These are phyloP conservation scores for Aspergillus clavatus DNA, from an alignment of 2,329 filamentous ascomycete genomes.

Conservation along the genomic window DNA sequence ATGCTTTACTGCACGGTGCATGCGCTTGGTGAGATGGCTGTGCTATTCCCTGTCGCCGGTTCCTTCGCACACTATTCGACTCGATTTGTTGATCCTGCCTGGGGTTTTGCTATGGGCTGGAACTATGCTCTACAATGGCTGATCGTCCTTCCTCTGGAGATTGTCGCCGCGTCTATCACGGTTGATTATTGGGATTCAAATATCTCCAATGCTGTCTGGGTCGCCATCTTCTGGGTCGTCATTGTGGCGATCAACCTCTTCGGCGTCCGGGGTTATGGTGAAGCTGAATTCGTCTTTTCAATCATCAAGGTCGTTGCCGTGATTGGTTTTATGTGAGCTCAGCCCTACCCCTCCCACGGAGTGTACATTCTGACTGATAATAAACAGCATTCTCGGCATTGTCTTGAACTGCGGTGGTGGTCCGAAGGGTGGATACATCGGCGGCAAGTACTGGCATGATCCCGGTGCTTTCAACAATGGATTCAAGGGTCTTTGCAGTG, in stretches of 20 bases:
- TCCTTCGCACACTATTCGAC: slow-evolving; percentile 91
- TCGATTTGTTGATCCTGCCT: slow-evolving; percentile 85
- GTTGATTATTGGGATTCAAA: slow-evolving; percentile 70
- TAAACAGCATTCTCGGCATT: slow-evolving; percentile 68
- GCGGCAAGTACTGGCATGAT: slow-evolving; percentile 67
- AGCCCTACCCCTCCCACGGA: slow-evolving; percentile 9
- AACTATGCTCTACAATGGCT: slow-evolving; percentile 91
- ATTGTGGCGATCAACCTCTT: slow-evolving; percentile 83
- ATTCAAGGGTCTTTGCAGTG: slow-evolving; percentile 60
- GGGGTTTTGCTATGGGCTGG: slow-evolving; percentile 95
- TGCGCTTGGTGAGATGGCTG: slow-evolving; percentile 84
- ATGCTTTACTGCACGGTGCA: slow-evolving; percentile 94
- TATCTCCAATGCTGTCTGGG: slow-evolving; percentile 68
- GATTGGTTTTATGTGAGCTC: slow-evolving; percentile 81
- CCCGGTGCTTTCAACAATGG: slow-evolving; percentile 72
- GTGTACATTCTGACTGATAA: slow-evolving; percentile 14
- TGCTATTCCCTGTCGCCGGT: slow-evolving; percentile 83
- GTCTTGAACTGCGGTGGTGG: slow-evolving; percentile 80
- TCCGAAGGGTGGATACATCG: slow-evolving; percentile 69
- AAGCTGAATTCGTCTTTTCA: slow-evolving; percentile 83
- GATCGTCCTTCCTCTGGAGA: slow-evolving; percentile 74
- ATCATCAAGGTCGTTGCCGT: slow-evolving; percentile 82
- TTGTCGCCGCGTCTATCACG: slow-evolving; percentile 80
- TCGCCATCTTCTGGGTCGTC: slow-evolving; percentile 70
- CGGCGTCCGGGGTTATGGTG: slow-evolving; percentile 82